These are phyloP conservation scores for Nymphaea thermarum DNA, from an alignment of 164 flowering plant genomes.

Conservation along the genomic window DNA sequence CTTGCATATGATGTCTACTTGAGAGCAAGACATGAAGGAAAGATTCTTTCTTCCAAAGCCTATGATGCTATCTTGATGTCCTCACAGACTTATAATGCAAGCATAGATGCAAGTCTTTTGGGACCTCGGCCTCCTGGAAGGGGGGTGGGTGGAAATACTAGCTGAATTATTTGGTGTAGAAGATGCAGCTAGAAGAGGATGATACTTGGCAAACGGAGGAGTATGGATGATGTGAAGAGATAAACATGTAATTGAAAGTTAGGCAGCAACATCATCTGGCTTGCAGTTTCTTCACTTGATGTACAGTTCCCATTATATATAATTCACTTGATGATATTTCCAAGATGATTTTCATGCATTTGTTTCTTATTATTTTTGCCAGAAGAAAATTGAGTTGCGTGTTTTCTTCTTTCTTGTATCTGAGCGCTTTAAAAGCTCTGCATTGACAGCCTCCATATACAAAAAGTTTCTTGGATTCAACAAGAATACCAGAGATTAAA, in stretches of 20 bases:
- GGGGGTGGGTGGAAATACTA: constrained; percentile 1
- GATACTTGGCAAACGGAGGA: not conserved
- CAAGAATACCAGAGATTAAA: no score
- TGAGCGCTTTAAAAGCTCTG: no score
- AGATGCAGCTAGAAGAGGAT: not conserved
- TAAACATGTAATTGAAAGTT: no score
- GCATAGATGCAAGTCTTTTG: constrained; percentile 37
- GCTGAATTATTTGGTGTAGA: not conserved
- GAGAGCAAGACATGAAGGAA: constrained; percentile 55
- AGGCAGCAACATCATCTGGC: no score
- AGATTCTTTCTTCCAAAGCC: constrained; percentile 50
- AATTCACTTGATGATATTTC: not conserved
- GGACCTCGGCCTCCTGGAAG: constrained; percentile 72
- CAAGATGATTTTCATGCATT: not conserved
- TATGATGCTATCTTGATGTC: constrained; percentile 60
- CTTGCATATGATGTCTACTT: constrained; percentile 67
- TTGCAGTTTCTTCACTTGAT: no score
- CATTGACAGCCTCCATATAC: no score
- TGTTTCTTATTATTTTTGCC: not conserved
- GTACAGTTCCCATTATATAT: not conserved
- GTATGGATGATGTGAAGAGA: not conserved
- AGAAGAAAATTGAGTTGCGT: not conserved
- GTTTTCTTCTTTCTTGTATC: not conserved
- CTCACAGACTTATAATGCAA: constrained; percentile 31
- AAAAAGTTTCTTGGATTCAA: no score